phyloP scores from a whole-genome alignment of 2,329 filamentous ascomycete genomes.

The Verticillium tricorpus region DNA sequence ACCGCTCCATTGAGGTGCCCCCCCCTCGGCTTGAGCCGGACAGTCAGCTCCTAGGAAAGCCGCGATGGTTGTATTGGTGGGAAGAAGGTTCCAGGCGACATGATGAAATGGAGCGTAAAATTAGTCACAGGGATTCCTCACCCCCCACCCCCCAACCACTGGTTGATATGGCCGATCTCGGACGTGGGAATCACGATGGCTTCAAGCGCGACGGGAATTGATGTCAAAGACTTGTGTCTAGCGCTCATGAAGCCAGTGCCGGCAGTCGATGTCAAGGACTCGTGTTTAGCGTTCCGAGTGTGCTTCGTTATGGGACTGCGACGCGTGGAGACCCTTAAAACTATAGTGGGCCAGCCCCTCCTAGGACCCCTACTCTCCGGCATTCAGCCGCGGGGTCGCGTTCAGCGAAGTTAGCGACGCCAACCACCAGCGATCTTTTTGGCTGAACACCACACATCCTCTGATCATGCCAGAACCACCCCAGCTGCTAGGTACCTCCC shows the following conservation, averaged over 20 bases:
- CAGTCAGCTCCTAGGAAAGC: neutral
- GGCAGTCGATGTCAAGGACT: neutral
- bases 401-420: neutral
- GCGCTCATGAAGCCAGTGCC: too few species aligned
- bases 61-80: neutral
- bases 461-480: neutral
- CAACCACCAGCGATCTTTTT: neutral
- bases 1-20: neutral
- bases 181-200: too few species aligned
- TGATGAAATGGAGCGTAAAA: neutral
- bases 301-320: neutral
- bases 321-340: neutral
- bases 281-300: neutral
- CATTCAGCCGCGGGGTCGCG: neutral
- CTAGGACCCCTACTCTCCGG: neutral
- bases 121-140: too few species aligned
- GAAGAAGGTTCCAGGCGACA: neutral
- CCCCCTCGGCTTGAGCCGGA: neutral
- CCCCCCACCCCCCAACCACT: too few species aligned
- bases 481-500: neutral
- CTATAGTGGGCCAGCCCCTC: neutral
- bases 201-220: too few species aligned
- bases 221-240: neutral
- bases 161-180: too few species aligned
- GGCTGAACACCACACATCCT: neutral